Conservation (phyloP, 108 stramenopile species). For the Stephanodiscus minutulus region DNA sequence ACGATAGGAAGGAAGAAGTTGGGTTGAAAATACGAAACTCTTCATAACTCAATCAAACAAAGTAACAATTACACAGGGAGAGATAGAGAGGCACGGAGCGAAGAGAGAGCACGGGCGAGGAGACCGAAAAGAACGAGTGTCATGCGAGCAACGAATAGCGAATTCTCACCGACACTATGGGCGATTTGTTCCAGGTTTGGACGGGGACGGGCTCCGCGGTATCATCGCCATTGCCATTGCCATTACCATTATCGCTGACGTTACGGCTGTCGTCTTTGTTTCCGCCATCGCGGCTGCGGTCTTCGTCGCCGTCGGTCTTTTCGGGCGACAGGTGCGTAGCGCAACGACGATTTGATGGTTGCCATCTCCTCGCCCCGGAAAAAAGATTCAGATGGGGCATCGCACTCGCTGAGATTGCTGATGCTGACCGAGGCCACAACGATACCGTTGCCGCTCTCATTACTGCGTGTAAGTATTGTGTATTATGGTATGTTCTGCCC, state of each 20-base stretch:
- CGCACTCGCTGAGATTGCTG: background rate
- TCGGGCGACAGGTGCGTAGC: background rate
- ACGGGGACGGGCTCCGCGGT: conserved; percentile 17
- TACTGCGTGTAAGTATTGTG: too few relatives aligned
- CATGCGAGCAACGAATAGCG: background rate
- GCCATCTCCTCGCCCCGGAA: background rate
- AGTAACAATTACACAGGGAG: too few relatives aligned
- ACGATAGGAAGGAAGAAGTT: too few relatives aligned
- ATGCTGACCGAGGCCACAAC: background rate
- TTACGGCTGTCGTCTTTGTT: background rate
- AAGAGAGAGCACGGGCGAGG: conserved; percentile 27
- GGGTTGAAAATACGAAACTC: too few relatives aligned
- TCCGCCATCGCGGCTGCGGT: background rate
- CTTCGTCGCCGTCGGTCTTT: background rate
- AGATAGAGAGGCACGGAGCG: too few relatives aligned
- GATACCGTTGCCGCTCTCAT: too few relatives aligned
- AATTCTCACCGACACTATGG: conserved; percentile 15
- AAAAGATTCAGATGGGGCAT: background rate
- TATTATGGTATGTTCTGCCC: too few relatives aligned
- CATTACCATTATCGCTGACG: background rate
- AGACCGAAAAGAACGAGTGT: too few relatives aligned
- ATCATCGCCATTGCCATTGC: conserved; percentile 2
- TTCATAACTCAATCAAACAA: too few relatives aligned
- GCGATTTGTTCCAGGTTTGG: conserved; percentile 35
- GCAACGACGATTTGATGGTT: background rate